These are phyloP conservation scores for Aspergillus alliaceus DNA, from an alignment of 2,329 filamentous ascomycete species.

Conservation along the genomic window DNA sequence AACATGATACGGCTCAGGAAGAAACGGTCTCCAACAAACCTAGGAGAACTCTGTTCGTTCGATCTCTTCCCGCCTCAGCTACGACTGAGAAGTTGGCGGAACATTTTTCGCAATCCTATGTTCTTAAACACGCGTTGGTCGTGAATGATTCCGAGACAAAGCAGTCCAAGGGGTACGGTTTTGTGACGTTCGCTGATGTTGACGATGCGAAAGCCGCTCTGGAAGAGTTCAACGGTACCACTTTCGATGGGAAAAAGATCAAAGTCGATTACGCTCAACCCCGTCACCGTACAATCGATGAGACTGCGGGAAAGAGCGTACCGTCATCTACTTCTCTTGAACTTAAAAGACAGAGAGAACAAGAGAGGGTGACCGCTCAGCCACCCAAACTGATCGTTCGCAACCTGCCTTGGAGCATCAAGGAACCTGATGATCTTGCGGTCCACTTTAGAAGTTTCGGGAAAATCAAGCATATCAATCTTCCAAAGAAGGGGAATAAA, in stretches of 20 bases:
- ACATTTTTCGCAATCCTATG: conserved; percentile 90
- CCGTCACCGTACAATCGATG: conserved; percentile 67
- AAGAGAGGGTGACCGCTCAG: conserved; percentile 60
- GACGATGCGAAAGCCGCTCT: conserved; percentile 84
- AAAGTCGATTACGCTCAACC: conserved; percentile 85
- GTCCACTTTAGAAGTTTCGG: conserved; percentile 83
- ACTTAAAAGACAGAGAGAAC: conserved; percentile 49
- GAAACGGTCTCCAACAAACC: conserved; percentile 29
- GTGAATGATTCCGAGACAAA: conserved; percentile 85
- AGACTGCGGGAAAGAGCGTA: conserved; percentile 46
- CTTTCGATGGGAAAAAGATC: conserved; percentile 77
- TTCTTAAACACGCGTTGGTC: conserved; percentile 93
- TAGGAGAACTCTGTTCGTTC: conserved; percentile 79
- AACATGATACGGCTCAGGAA: conserved; percentile 20
- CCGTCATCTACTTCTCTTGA: conserved; percentile 38
- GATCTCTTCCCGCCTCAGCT: conserved; percentile 73
- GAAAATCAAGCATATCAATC: conserved; percentile 82
- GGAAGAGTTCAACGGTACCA: conserved; percentile 74
- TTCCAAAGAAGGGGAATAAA: conserved; percentile 72
- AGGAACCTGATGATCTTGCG: conserved; percentile 75
- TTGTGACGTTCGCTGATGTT: conserved; percentile 92
- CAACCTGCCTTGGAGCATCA: conserved; percentile 95
- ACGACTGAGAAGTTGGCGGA: conserved; percentile 82
- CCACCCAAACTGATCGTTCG: conserved; percentile 81
- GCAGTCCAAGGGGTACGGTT: conserved; percentile 86